phyloP scores from a whole-genome alignment of 2,329 filamentous ascomycete species.

The Elsinoe australis region DNA sequence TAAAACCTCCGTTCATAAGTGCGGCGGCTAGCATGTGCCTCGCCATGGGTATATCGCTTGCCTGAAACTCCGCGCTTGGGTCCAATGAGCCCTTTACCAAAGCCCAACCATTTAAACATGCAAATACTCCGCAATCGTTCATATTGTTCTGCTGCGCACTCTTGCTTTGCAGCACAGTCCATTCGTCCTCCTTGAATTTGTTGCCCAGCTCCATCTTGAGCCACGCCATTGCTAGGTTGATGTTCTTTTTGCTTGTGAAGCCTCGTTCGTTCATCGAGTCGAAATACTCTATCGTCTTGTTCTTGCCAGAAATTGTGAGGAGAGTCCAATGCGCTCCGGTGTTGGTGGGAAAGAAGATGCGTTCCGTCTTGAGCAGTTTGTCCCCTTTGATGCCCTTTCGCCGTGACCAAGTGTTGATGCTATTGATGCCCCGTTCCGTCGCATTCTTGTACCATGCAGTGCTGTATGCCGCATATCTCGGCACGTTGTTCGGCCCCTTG shows the following conservation, averaged over 20 bases:
- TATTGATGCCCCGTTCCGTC: constrained; percentile 40
- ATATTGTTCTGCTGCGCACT: constrained; percentile 57
- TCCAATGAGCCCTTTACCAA: constrained; percentile 35
- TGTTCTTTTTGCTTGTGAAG: constrained; percentile 16
- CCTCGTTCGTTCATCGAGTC: constrained; percentile 54
- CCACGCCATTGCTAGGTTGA: constrained; percentile 41
- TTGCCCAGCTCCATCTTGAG: constrained; percentile 51
- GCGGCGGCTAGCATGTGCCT: constrained; percentile 54
- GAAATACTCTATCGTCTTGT: constrained; percentile 57
- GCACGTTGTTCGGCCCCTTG: constrained; percentile 40
- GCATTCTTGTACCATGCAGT: constrained; percentile 58
- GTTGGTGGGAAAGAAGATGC: constrained; percentile 60
- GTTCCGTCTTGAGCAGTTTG: constrained; percentile 58
- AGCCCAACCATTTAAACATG: constrained; percentile 64
- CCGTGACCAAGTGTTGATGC: constrained; percentile 50
- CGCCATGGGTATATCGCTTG: constrained; percentile 47
- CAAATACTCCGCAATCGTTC: constrained; percentile 70
- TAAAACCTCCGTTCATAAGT: constrained; percentile 60
- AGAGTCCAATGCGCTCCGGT: constrained; percentile 62
- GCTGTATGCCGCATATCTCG: constrained; percentile 55
- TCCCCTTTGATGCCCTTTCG: constrained; percentile 50
- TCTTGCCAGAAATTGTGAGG: constrained; percentile 55
- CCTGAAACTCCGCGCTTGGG: constrained; percentile 38
- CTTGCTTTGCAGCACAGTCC: constrained; percentile 44
- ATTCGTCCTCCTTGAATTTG: constrained; percentile 51